A percentile compares a stretch with the other conserved stretches of the same genome.
Evolutionary conservation across 1,284 basidiomycete species (phyloP).

Genomic region (Cutaneotrichosporon spelunceum): DNA sequence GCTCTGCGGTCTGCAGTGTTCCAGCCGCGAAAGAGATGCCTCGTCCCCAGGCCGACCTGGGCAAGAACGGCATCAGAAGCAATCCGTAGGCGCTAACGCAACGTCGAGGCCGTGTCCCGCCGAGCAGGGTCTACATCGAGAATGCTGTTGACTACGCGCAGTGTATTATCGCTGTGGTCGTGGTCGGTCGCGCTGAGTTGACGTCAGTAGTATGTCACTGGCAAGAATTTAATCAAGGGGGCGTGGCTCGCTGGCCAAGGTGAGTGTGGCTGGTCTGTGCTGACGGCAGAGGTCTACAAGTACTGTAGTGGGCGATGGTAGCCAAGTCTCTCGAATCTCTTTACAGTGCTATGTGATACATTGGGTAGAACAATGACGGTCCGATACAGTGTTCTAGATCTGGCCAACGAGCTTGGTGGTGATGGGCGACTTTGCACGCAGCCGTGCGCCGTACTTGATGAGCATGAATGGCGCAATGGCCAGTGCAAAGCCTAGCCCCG

Average conservation of each 20-base stretch:
- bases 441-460: slow-evolving; percentile 39
- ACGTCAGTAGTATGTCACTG: slow-evolving; percentile 41
- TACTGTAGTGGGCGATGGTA: too few species aligned
- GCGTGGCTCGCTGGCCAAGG: slow-evolving; percentile 15
- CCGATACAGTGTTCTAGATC: neutral
- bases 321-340: neutral
- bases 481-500: slow-evolving; percentile 41
- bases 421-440: slow-evolving; percentile 33
- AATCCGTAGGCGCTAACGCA: slow-evolving; percentile 23
- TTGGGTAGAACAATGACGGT: too few species aligned
- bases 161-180: slow-evolving; percentile 17
- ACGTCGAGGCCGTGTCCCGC: slow-evolving; percentile 42
- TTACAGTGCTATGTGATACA: neutral
- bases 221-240: slow-evolving; percentile 43
- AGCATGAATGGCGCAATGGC: slow-evolving; percentile 42
- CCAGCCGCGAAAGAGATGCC: too few species aligned
- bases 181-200: neutral
- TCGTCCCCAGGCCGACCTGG: too few species aligned
- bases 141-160: slow-evolving; percentile 47
- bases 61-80: too few species aligned
- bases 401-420: slow-evolving; percentile 4
- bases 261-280: neutral
- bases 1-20: too few species aligned
- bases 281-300: too few species aligned
- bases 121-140: too few species aligned